These are phyloP conservation scores for Pilaira anomala DNA, from an alignment of 192 early-diverging fungal genomes.

Conservation along the genomic window DNA sequence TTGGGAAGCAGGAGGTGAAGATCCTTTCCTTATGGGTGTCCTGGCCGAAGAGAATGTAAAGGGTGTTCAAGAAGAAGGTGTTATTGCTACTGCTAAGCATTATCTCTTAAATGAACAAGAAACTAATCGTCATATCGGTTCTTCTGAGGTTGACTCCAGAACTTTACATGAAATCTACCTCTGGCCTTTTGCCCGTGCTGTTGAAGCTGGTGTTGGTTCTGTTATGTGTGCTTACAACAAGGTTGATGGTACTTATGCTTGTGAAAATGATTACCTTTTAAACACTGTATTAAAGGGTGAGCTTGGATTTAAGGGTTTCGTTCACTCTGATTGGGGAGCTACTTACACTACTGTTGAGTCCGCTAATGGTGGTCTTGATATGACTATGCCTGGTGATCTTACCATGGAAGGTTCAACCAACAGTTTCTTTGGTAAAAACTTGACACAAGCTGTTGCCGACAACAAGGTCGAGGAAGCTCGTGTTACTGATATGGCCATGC, in stretches of 20 bases:
- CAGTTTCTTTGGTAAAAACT: slow-evolving; percentile 15
- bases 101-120: slow-evolving; percentile 29
- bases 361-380: slow-evolving; percentile 45
- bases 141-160: slow-evolving; percentile 49
- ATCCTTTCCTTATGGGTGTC: slow-evolving; percentile 23
- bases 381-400: slow-evolving; percentile 57
- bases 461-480: background rate
- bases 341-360: slow-evolving; percentile 20
- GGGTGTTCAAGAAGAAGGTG: slow-evolving; percentile 26
- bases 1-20: slow-evolving; percentile 26
- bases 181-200: slow-evolving; percentile 51
- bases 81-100: slow-evolving; percentile 21
- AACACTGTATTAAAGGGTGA: slow-evolving; percentile 45
- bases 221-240: slow-evolving; percentile 64
- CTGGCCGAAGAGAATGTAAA: slow-evolving; percentile 2
- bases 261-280: slow-evolving; percentile 45
- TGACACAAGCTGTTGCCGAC: slow-evolving; percentile 9
- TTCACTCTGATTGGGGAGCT: slow-evolving; percentile 46
- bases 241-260: slow-evolving; percentile 55
- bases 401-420: background rate
- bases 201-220: slow-evolving; percentile 53
- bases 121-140: slow-evolving; percentile 8
- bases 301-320: slow-evolving; percentile 56
- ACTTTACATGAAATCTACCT: slow-evolving; percentile 61
- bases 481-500: slow-evolving; percentile 20